Evolutionary conservation across 2,329 filamentous ascomycete species (phyloP), one percentile per base, ranked within the genome.

Genomic region (Cladosporium sphaerospermum): DNA sequence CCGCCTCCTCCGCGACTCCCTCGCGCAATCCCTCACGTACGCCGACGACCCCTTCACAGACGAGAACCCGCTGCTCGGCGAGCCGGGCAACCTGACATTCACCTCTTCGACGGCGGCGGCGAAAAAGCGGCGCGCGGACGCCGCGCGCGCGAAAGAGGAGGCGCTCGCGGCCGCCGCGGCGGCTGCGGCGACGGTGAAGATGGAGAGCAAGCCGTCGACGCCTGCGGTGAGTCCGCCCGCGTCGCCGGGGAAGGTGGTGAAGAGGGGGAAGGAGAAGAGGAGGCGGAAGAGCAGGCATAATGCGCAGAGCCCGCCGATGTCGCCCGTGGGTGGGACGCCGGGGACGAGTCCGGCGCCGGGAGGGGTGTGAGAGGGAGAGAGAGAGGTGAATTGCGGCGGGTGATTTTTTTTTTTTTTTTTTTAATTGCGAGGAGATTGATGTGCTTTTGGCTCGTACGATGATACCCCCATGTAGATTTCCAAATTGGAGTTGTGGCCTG

Each of bases 71-170:
- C 68, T 85, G 11, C 71, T 78, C 7, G 82, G 82, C 45, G 82
- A 85, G 62, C 82, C 83, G 0, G 82, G 82, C 31, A 76, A 75
- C 4, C 84, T 85, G 59, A 78, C 81, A 51, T 75, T 84, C 57
- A 74, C 75, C 4, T 69, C 70, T 33, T 73, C 75, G 1, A 67
- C 66, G 23, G 66, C 69, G 33, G 69, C 68, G 8, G 66, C 77
- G 8, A 70, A 72, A 55, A 73, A 73, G 41, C 69, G 69, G 2
- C 66, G 71, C 53, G 67, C 64, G 16, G 67, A 68, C 31, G 63
- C 66, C 43, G 66, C 67, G 54, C 66, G 63, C 3, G 58, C 62
- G 3, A 60, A 60, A 16, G 57, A 57, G 13, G 56, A 61, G 42
- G 59, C 62, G 10, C 13, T n/a, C 10, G 45, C 45, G 6, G 42